Evolutionary conservation across 1,284 basidiomycete species (phyloP).

Genomic region (Microbotryum lychnidis-dioicae): DNA sequence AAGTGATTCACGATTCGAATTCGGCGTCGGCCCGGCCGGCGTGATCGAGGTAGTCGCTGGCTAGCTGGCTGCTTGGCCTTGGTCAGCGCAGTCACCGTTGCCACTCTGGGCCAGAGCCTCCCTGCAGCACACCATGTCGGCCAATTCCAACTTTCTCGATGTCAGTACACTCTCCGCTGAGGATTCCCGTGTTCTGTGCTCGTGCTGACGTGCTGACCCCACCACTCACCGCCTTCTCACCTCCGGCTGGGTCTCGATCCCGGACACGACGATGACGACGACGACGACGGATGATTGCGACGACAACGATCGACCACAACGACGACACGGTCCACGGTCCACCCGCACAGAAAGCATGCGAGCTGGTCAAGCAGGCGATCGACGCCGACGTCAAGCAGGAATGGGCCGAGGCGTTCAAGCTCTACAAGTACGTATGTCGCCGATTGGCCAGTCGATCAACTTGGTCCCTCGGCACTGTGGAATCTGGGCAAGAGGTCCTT

Average conservation of each 20-base stretch:
- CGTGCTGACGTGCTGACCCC: neutral
- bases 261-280: neutral
- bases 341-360: slow-evolving; percentile 70
- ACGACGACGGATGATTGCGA: neutral
- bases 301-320: neutral
- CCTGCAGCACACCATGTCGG: slow-evolving; percentile 6
- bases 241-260: neutral
- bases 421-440: slow-evolving; percentile 37
- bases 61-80: too few relatives aligned
- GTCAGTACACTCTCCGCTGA: slow-evolving; percentile 36
- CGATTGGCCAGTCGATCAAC: neutral
- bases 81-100: too few relatives aligned
- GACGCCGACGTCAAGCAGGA: slow-evolving; percentile 91
- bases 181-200: neutral
- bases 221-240: neutral
- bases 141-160: slow-evolving; percentile 48
- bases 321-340: neutral
- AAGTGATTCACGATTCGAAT: too few relatives aligned
- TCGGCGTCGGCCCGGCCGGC: too few relatives aligned
- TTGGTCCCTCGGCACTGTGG: slow-evolving; percentile 24
- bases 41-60: too few relatives aligned
- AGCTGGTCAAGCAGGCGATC: slow-evolving; percentile 84
- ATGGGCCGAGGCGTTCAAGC: slow-evolving; percentile 88
- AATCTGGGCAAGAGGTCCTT: too few relatives aligned
- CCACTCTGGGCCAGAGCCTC: too few relatives aligned